Evolutionary conservation across 495 filamentous ascomycete genomes (phyloP).

Genomic region (Xylaria telfairii): DNA sequence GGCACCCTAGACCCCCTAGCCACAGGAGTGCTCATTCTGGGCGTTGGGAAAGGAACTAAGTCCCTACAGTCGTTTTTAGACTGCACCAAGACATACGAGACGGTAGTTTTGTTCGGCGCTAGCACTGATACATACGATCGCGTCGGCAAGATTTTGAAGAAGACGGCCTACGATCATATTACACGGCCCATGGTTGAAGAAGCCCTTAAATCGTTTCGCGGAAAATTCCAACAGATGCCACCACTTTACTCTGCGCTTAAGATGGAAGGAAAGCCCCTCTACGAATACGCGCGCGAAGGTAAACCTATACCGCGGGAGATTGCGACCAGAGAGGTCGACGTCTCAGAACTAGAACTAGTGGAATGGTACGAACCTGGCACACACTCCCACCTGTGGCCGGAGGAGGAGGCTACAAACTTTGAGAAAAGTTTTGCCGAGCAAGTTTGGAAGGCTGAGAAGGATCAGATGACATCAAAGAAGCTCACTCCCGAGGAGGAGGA

Average conservation of each 20-base stretch:
- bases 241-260: constrained; percentile 91
- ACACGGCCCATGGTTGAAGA: constrained; percentile 80
- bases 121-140: constrained; percentile 93
- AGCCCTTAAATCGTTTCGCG: constrained; percentile 76
- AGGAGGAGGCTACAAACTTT: constrained; percentile 71
- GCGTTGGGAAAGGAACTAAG: constrained; percentile 89
- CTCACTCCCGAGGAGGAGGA: constrained; percentile 53
- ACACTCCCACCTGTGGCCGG: constrained; percentile 75
- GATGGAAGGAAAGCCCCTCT: constrained; percentile 88
- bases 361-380: constrained; percentile 88
- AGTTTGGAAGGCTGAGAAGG: constrained; percentile 62
- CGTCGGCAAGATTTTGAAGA: constrained; percentile 78
- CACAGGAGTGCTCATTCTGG: constrained; percentile 87
- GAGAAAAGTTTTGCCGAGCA: constrained; percentile 77
- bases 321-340: constrained; percentile 76
- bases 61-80: constrained; percentile 73
- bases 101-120: constrained; percentile 86
- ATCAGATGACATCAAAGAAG: constrained; percentile 47
- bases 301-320: constrained; percentile 84
- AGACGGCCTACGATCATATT: constrained; percentile 75
- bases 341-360: constrained; percentile 74
- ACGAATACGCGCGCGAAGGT: constrained; percentile 94
- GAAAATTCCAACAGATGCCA: constrained; percentile 88
- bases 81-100: constrained; percentile 93
- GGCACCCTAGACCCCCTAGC: constrained; percentile 95